phyloP scores from a whole-genome alignment of 164 flowering plant species.

The Chimonanthus praecox region DNA sequence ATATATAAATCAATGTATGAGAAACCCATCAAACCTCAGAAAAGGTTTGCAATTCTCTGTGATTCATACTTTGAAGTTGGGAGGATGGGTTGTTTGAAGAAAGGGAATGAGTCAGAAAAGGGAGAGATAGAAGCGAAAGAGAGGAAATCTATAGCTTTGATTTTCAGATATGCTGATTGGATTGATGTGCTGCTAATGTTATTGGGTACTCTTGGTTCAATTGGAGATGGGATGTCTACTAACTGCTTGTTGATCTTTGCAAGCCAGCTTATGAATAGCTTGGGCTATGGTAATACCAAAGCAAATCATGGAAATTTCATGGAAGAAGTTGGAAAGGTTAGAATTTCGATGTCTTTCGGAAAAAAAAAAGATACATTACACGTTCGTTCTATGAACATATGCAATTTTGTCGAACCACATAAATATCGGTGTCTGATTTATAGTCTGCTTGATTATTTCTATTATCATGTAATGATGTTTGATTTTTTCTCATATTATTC shows the following conservation, averaged over 20 bases:
- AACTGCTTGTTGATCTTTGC: constrained; percentile 64
- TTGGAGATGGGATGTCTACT: constrained; percentile 93
- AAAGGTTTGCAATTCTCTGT: neutral
- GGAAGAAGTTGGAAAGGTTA: constrained; percentile 74
- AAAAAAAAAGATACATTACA: too few species aligned
- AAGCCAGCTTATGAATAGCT: constrained; percentile 71
- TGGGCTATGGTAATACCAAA: constrained; percentile 54
- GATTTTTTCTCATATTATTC: too few species aligned
- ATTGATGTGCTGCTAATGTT: constrained; percentile 67
- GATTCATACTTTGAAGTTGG: neutral
- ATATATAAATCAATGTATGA: neutral
- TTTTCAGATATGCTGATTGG: constrained; percentile 85
- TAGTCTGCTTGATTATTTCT: too few species aligned
- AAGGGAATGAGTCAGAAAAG: constrained; percentile 9
- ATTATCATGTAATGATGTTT: too few species aligned
- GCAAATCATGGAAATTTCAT: constrained; percentile 47
- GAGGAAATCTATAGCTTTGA: constrained; percentile 25
- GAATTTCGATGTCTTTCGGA: neutral
- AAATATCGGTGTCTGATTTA: too few species aligned
- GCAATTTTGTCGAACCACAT: too few species aligned
- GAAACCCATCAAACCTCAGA: neutral
- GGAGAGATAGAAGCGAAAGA: constrained; percentile 13
- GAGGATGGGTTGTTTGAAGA: constrained; percentile 21
- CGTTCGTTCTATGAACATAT: too few species aligned
- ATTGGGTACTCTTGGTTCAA: constrained; percentile 78